These are phyloP conservation scores for Gryganskiella cystojenkinii DNA, from an alignment of 192 early-diverging fungal species.

Conservation along the genomic window DNA sequence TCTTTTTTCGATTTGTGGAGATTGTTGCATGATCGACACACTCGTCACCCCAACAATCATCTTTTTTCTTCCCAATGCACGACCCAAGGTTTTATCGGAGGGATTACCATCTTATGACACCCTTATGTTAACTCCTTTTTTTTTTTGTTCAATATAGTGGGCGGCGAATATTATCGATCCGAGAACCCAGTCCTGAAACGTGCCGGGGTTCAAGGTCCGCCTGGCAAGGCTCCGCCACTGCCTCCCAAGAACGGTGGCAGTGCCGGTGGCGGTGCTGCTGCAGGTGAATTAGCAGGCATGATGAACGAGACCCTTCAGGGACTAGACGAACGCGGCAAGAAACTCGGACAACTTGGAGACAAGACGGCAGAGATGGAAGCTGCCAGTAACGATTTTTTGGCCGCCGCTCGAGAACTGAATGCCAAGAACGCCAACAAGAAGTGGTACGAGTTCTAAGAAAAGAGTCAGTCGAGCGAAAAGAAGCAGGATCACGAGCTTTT, in stretches of 20 bases:
- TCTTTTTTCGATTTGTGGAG: no score
- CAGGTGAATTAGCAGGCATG: no score
- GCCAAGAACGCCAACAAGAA: constrained; percentile 72
- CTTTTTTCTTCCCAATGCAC: neutral
- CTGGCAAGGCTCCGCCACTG: neutral
- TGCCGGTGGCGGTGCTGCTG: constrained; percentile 5
- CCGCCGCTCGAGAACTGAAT: constrained; percentile 67
- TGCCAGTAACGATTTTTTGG: constrained; percentile 65
- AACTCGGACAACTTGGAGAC: constrained; percentile 62
- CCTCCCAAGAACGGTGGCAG: constrained; percentile 2
- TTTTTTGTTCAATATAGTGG: constrained; percentile 11
- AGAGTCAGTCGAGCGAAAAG: no score
- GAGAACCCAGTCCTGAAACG: constrained; percentile 43
- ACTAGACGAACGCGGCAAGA: constrained; percentile 77
- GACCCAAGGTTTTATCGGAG: no score
- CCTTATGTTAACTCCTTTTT: no score
- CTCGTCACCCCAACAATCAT: no score
- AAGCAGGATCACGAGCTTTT: no score
- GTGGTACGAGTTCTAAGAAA: constrained; percentile 72
- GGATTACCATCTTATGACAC: no score
- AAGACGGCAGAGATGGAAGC: constrained; percentile 68
- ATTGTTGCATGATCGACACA: no score
- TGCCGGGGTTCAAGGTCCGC: constrained; percentile 32
- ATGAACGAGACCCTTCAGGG: constrained; percentile 32
- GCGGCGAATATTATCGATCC: constrained; percentile 24